phyloP scores from a whole-genome alignment of 169 alveolate species.

The Plasmodium berghei region DNA sequence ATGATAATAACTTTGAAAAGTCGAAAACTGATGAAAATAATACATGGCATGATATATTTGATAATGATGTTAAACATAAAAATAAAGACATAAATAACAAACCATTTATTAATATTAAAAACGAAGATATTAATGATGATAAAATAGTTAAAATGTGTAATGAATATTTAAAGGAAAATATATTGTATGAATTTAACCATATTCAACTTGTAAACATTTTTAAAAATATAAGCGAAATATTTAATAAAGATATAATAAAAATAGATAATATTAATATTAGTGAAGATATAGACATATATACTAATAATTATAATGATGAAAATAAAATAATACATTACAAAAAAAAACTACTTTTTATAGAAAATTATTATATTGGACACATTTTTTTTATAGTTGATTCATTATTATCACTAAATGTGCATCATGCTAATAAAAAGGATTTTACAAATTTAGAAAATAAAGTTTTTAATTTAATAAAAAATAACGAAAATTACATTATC shows the following conservation, averaged over 20 bases:
- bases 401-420: slow-evolving; percentile 48
- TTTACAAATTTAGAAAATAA: slow-evolving; percentile 36
- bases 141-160: slow-evolving; percentile 16
- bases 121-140: not conserved
- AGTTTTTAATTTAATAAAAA: slow-evolving; percentile 50
- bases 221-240: slow-evolving; percentile 1
- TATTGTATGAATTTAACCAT: slow-evolving; percentile 28
- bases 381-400: slow-evolving; percentile 47
- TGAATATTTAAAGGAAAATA: slow-evolving; percentile 38
- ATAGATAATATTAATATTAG: slow-evolving; percentile 4
- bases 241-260: slow-evolving; percentile 21
- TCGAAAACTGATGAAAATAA: not conserved
- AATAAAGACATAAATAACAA: slow-evolving; percentile 50
- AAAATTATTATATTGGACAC: slow-evolving; percentile 68
- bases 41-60: slow-evolving; percentile 36
- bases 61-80: slow-evolving; percentile 20
- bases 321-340: slow-evolving; percentile 1
- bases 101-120: slow-evolving; percentile 20
- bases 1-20: no score
- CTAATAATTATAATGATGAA: not conserved
- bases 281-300: not conserved
- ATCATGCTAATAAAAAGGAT: slow-evolving; percentile 39
- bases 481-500: slow-evolving; percentile 66
- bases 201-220: slow-evolving; percentile 7
- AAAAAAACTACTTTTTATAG: slow-evolving; percentile 45